Evolutionary conservation across 1,284 basidiomycete species (phyloP), one percentile per base, ranked within the genome.

Genomic region (Sporisorium sorghi): DNA sequence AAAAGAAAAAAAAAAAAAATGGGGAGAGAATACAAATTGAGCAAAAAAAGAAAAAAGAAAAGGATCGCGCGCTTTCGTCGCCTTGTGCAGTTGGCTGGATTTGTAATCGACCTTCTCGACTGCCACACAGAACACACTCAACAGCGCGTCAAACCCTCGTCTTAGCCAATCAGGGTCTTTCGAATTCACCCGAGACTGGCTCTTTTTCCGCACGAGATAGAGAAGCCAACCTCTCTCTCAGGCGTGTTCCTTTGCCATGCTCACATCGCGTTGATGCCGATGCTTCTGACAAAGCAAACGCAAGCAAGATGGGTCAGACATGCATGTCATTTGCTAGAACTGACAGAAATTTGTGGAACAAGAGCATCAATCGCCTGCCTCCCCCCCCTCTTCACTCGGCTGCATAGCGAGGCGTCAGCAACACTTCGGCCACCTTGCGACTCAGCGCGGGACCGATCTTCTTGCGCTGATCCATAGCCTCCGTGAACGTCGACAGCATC

Each of bases 381-480:
- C n/a, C n/a, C n/a, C n/a, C n/a, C n/a, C n/a, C n/a, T n/a, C n/a
- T 4, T 56, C 35, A 61, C 30, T 65, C 62, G 10, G 49, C 42
- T 6, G 40, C 40, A 39, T 73, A 73, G 21, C 65, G 51, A 39
- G 49, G 12, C 52, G 59, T 58, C 32, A 64, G 43, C 35, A 76
- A 54, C 21, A 76, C 50, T 32, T 73, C 58, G 23, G 65, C 52
- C 37, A 73, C 65, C 56, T 74, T 77, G 32, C 50, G 44, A 51
- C 75, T 77, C 32, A 77, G 56, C 30, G 71, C 68, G 15, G 59
- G 62, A 17, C 75, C 75, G 17, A 77, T 61, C 57, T 68, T 70
- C 58, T 66, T 77, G 33, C 75, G 60, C 61, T 71, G 64, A 32
- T 77, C 75, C 44, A 66, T 59, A 5, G 49, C 46, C 14, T 77